A percentile compares a stretch with the other conserved stretches of the same genome.
Evolutionary conservation across 208 protist genomes (phyloP).

Genomic region (Acanthamoeba triangularis): DNA sequence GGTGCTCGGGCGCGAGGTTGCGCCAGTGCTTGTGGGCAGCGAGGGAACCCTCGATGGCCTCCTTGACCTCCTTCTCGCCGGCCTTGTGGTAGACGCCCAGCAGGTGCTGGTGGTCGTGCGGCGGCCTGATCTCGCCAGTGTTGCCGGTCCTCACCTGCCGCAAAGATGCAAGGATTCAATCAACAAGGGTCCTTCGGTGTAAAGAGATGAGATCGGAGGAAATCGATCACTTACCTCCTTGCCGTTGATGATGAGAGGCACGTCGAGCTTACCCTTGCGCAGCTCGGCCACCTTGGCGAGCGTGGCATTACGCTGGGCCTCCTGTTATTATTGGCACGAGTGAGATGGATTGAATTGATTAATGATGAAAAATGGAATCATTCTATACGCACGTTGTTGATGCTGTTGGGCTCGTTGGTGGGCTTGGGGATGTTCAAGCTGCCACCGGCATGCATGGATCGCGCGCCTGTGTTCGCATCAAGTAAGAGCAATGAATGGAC

Average conservation of each 20-base stretch:
- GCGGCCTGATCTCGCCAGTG: background rate
- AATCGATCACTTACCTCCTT: background rate
- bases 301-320: background rate
- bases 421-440: constrained; percentile 31
- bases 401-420: constrained; percentile 64
- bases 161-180: no score
- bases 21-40: constrained; percentile 90
- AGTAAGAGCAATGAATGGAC: no score
- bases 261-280: background rate
- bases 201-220: no score
- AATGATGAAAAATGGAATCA: no score
- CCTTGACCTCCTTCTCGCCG: constrained; percentile 90
- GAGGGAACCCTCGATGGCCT: constrained; percentile 95
- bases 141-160: background rate
- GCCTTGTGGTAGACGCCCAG: constrained; percentile 61
- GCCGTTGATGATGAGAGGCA: constrained; percentile 56
- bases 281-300: constrained; percentile 31
- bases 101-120: constrained; percentile 38
- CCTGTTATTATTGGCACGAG: background rate
- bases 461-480: no score
- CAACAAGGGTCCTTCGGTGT: no score
- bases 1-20: constrained; percentile 94
- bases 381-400: background rate
- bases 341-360: background rate
- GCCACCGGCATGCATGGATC: background rate